phyloP scores from a whole-genome alignment of 441 rosid genomes.

The Populus trichocarpa region DNA sequence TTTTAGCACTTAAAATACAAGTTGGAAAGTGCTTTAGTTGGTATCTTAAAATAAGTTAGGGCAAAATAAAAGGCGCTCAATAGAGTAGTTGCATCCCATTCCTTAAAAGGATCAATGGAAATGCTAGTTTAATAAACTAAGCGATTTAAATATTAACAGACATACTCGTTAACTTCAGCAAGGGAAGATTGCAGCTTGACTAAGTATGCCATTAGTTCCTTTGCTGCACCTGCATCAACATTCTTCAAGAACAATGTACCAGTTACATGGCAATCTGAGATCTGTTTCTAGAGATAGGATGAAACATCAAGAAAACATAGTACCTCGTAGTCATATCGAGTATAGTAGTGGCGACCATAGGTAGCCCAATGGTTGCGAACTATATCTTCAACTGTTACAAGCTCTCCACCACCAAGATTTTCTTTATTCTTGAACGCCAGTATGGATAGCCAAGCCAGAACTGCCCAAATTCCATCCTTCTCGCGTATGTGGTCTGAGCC shows the following conservation, averaged over 20 bases:
- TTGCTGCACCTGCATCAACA: conserved; percentile 89
- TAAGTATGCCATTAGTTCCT: conserved; percentile 83
- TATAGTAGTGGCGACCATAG: conserved; percentile 95
- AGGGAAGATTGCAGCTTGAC: conserved; percentile 78
- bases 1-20: neutral
- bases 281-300: neutral
- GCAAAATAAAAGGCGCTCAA: neutral
- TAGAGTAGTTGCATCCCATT: neutral
- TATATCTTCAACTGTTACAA: conserved; percentile 89
- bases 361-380: conserved; percentile 89
- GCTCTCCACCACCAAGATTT: conserved; percentile 56
- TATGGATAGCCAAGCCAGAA: conserved; percentile 95
- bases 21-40: neutral
- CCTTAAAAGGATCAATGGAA: neutral
- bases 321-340: conserved; percentile 98
- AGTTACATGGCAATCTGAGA: conserved; percentile 19
- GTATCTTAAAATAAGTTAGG: neutral
- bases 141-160: neutral
- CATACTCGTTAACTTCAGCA: conserved; percentile 73
- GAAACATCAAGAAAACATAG: neutral
- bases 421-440: conserved; percentile 85
- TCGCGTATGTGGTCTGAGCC: conserved; percentile 98
- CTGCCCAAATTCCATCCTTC: conserved; percentile 99
- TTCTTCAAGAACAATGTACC: conserved; percentile 50
- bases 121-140: conserved; percentile 1